Conservation (phyloP, 805 yeast species). For the Candida lessepsii region DNA sequence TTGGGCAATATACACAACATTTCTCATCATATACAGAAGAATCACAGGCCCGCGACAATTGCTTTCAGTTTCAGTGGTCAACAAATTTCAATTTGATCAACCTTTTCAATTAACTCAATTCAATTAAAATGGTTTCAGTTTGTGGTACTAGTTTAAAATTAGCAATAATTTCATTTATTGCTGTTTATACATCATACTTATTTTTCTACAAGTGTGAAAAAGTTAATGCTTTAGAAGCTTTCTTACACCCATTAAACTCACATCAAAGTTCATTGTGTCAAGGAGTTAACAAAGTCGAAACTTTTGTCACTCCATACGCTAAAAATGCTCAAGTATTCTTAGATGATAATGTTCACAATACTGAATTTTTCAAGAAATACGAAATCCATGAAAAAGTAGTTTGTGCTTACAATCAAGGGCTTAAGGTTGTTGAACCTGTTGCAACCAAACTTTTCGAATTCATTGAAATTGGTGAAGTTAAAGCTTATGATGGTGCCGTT, state of each 20-base stretch:
- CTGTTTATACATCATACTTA: conserved; percentile 37
- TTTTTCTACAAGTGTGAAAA: conserved; percentile 39
- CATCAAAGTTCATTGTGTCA: conserved; percentile 37
- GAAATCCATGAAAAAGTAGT: conserved; percentile 28
- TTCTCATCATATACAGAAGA: background rate
- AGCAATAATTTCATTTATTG: conserved; percentile 23
- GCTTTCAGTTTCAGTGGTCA: conserved; percentile 8
- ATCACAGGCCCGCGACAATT: conserved; percentile 11
- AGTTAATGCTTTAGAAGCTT: conserved; percentile 28
- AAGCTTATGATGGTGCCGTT: conserved; percentile 25
- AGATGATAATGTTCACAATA: conserved; percentile 38
- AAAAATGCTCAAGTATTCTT: conserved; percentile 26
- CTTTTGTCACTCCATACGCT: conserved; percentile 30
- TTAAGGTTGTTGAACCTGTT: conserved; percentile 27
- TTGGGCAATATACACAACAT: conserved; percentile 3
- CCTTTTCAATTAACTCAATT: background rate
- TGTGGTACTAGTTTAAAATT: conserved; percentile 12
- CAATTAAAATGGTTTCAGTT: conserved; percentile 9
- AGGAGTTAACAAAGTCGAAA: conserved; percentile 28
- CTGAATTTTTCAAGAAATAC: conserved; percentile 33
- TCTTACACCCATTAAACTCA: conserved; percentile 39
- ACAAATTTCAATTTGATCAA: conserved; percentile 6
- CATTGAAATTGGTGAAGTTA: conserved; percentile 34
- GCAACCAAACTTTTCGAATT: conserved; percentile 31
- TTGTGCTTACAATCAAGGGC: conserved; percentile 13